Base-by-base conservation (phyloP, 352 stramenopile genomes). In the Phytophthora podocarpi region DNA sequence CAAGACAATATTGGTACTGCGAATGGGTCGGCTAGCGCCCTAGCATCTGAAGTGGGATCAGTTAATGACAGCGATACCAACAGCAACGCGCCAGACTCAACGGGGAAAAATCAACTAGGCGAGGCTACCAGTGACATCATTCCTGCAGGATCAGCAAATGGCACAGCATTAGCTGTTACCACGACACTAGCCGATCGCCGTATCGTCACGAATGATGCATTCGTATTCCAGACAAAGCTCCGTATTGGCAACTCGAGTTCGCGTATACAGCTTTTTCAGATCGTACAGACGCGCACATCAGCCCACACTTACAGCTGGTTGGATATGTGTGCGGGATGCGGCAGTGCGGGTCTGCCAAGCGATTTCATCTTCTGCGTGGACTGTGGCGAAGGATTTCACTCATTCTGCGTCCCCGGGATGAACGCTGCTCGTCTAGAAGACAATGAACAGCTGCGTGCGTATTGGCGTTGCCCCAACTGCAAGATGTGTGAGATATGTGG, bases 291-390 rank as follows among this genome's bases (percentile, higher is more conserved):
- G 13, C 80, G 81, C 3, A 70, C 79, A 5, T 85, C 95, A 37
- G 91, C 93, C 7, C 85, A 97, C 52, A 80, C 72, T n/a, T 90
- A 80, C 42, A 82, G 79, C 23, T 99, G 95, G 94, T 57, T 98
- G 35, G 96, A 99, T 71, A 68, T 92, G 40, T 99, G 96, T 59
- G 77, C 89, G 5, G 72, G 90, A 11, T 98, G 96, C 46, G 93
- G 93, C 11, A 97, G 83, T 35, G 87, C 87, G 18, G 93, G 93
- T 4, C 64, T 91, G 10, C 50, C 69, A 4, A 76, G 79, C 34
- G 82, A 85, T 1, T 88, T 98, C 58, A 71, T 99, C 5, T 99
- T 98, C 61, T 99, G 97, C 54, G 77, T 98, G 11, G 96, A 99
- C 65, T 99, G 96, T 55, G 97, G 96, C 31, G 96, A 99, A 82